Conservation (phyloP, 495 filamentous ascomycete genomes). For the Haplographium delicatum region DNA sequence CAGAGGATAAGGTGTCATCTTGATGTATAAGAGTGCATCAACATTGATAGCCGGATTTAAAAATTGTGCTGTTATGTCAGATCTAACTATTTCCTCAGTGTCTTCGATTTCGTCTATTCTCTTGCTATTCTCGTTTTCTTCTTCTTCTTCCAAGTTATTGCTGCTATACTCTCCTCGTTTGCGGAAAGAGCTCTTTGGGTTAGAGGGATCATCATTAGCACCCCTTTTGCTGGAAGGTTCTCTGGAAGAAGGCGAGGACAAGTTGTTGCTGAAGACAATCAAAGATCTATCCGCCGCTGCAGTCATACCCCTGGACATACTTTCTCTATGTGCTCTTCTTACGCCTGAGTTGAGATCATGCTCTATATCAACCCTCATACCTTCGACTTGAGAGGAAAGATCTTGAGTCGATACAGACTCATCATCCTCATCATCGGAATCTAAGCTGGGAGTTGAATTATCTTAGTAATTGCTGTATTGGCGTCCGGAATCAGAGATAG, state of each 20-base stretch:
- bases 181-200: background rate
- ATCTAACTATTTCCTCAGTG: constrained; percentile 6
- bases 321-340: background rate
- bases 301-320: background rate
- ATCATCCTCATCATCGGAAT: too few species aligned
- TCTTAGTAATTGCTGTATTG: too few species aligned
- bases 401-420: background rate
- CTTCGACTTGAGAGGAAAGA: background rate
- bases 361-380: background rate
- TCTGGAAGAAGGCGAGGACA: background rate
- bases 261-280: background rate
- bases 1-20: constrained; percentile 39
- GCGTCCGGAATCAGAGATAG: background rate
- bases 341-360: background rate
- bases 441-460: too few species aligned
- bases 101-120: constrained; percentile 1
- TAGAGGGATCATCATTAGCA: background rate
- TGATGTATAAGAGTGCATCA: constrained; percentile 31
- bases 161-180: constrained; percentile 1
- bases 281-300: background rate
- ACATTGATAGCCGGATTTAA: background rate
- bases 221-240: background rate
- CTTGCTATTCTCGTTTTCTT: constrained; percentile 14
- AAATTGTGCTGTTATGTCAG: background rate
- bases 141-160: background rate